Evolutionary conservation across 2,329 filamentous ascomycete genomes (phyloP), one percentile per base, ranked within the genome.

Genomic region (Aaosphaeria pasadenensis): DNA sequence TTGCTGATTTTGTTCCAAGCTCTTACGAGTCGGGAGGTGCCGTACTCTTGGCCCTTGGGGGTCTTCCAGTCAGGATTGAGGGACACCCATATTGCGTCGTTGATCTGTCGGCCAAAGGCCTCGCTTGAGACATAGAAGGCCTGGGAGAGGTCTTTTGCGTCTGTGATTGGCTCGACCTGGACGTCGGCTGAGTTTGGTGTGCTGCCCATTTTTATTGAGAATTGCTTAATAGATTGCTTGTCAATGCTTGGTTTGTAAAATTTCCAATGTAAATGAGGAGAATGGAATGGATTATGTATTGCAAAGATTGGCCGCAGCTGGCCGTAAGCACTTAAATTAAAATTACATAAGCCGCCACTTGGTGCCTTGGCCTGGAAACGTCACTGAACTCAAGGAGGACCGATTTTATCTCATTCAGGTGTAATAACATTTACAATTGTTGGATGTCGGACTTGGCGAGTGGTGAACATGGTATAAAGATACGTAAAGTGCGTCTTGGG

Each of bases 41-140:
- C 71, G 1, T 56, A 56, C 0, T 57, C 57, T 29, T 60, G 67
- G 7, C 80, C 80, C 11, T 71, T 64, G 5, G 74, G 66, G 0
- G 76, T 80, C 33, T 82, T 74, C 80, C 80, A 84, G 13, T 71
- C 76, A 0, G 80, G 80, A 49, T 80, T 80, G 65, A 78, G 70
- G 50, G 68, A 64, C 1, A 67, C 70, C 77, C 78, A 84, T 44
- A 83, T 62, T 5, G 67, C 71, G 57, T 84, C 81, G 30, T 64
- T 63, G 9, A 69, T 69, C 56, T 84, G 81, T 11, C 59, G 59
- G 28, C 79, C 81, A 50, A 84, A 84, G 5, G 71, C 66, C 49
- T 69, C 67, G 47, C 63, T 62, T 9, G 68, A 46, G 52, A 62
- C 67, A 42, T 66, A 47, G 54, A 68, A 70, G 36, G 53, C 58